phyloP scores from a whole-genome alignment of 2,329 filamentous ascomycete species.

The Penicillium sp. region DNA sequence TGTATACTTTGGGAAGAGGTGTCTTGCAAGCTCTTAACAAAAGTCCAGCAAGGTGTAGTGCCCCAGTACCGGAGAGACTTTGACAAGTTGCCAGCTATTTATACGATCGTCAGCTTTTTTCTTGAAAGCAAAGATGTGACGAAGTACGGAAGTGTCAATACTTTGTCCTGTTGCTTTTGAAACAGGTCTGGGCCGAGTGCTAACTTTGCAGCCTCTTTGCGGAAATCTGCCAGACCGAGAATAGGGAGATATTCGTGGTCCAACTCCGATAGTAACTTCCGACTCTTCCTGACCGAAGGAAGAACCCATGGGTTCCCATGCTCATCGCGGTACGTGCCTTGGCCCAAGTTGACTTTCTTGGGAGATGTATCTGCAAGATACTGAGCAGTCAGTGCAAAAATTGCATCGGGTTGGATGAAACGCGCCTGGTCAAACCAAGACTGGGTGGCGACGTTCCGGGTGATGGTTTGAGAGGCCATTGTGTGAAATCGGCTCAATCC shows the following conservation, averaged over 20 bases:
- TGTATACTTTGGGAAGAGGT: constrained; percentile 51
- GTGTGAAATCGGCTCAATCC: background rate
- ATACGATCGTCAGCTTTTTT: background rate
- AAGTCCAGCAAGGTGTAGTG: constrained; percentile 21
- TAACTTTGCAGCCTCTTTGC: constrained; percentile 72
- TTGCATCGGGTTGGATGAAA: constrained; percentile 15
- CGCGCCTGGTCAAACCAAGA: constrained; percentile 10
- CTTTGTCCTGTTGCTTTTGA: background rate
- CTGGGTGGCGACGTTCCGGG: background rate
- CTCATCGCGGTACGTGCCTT: constrained; percentile 31
- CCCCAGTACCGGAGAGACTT: constrained; percentile 76
- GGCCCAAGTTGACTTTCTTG: constrained; percentile 30
- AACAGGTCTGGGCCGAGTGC: constrained; percentile 54
- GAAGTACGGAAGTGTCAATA: constrained; percentile 7
- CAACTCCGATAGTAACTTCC: constrained; percentile 43
- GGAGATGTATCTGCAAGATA: constrained; percentile 15
- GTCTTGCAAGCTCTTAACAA: constrained; percentile 14
- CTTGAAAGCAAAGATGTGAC: background rate
- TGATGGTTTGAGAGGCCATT: background rate
- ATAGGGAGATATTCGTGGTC: constrained; percentile 98
- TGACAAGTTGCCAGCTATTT: constrained; percentile 54
- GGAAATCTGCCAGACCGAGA: constrained; percentile 71
- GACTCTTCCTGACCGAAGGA: constrained; percentile 22
- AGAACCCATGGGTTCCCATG: constrained; percentile 30
- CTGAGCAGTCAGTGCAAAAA: constrained; percentile 20